Percentiles rank a stretch among this genome's conserved stretches.
phyloP scores from a whole-genome alignment of 1,139 yeast genomes.

The Yamadazyma trypodendri region DNA sequence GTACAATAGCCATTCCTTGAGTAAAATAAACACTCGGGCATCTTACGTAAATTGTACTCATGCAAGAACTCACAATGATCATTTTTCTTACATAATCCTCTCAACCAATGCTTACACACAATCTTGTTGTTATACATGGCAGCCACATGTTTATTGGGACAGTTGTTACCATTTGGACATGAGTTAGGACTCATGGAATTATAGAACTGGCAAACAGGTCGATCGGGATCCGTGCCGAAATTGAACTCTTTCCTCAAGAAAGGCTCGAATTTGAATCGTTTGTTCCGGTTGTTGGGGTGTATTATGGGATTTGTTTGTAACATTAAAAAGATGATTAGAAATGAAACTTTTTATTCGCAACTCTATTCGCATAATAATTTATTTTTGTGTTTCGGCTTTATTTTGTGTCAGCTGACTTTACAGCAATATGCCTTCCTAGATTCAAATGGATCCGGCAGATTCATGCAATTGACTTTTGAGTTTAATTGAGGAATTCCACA shows the following conservation, averaged over 20 bases:
- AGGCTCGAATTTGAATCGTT: constrained; percentile 76
- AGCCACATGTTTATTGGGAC: constrained; percentile 87
- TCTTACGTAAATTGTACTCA: constrained; percentile 88
- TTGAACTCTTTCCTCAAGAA: constrained; percentile 78
- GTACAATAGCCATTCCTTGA: constrained; percentile 90
- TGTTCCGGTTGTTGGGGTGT: constrained; percentile 43
- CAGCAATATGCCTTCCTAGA: no score
- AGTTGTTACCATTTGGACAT: constrained; percentile 81
- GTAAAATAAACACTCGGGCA: constrained; percentile 95
- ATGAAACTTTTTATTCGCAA: neutral
- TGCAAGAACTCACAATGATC: constrained; percentile 96
- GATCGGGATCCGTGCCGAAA: constrained; percentile 82
- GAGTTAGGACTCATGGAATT: constrained; percentile 59
- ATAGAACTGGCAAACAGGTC: constrained; percentile 84
- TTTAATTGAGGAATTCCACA: no score
- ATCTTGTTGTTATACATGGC: constrained; percentile 77
- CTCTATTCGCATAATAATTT: neutral
- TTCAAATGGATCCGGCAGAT: no score
- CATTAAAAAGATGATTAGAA: constrained; percentile 17
- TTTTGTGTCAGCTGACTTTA: no score
- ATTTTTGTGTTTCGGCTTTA: no score
- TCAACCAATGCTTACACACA: constrained; percentile 97
- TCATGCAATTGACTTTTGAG: no score
- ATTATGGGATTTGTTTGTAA: constrained; percentile 38
- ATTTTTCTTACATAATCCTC: constrained; percentile 95